Evolutionary conservation across 1,139 yeast genomes (phyloP), one percentile per base, ranked within the genome.

Genomic region (Tardiomyces digboiensis): DNA sequence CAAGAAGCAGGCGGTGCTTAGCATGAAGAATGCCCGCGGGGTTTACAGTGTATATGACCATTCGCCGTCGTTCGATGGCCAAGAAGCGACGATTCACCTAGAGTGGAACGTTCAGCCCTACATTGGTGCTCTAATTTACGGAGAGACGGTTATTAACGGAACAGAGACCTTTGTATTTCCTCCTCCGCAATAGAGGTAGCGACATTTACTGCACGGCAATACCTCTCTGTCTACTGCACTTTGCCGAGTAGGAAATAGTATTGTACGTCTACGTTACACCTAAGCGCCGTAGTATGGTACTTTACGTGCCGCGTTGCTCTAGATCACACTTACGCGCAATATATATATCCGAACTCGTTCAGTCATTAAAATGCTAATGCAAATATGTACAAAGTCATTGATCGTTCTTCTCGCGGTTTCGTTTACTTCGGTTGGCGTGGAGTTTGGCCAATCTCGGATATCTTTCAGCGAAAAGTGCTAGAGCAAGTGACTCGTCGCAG

Each of bases 31-130:
- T 49, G 75, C 70, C 44, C 76, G 78, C 51, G 75, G 93, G 1
- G 82, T 85, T 61, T 91, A 91, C 62, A 76, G 87, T 0, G 88
- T 88, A 12, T 91, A 95, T 87, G 98, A 91, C 64, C 75, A 82
- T 42, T 83, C 81, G 56, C 75, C 75, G 45, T 67, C 78, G 18
- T 78, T 88, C 54, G 70, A 78, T 21, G 78, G 75, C 45, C 78
- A 87, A 58, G 78, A 81, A 29, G 88, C 95, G 8, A 71, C 70
- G 4, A 70, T 89, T 45, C 77, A 72, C 51, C 70, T 91, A 45
- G 91, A 86, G 52, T 91, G 96, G 93, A 89, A 89, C 61, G 73
- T 89, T 43, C 97, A 91, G 67, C 98, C 98, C 2, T 74, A 80
- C 62, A 76, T 89, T 8, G 98, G 98, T 6, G 80, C 88, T 3